A percentile compares a stretch with the other conserved stretches of the same genome.
These are phyloP conservation scores for Macadamia integrifolia DNA, from an alignment of 164 flowering plant genomes.

Conservation along the genomic window DNA sequence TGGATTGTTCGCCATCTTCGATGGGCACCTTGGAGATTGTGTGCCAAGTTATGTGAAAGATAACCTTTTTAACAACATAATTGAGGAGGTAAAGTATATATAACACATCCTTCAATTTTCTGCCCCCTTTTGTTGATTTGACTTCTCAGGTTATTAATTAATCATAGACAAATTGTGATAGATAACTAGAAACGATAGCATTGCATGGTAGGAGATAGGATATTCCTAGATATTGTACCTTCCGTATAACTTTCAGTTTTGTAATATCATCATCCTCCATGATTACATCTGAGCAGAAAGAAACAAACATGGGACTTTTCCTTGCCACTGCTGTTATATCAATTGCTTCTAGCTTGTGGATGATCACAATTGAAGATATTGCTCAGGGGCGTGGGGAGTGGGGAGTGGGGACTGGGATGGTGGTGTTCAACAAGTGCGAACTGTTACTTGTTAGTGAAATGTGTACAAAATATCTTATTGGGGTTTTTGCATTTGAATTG, in stretches of 20 bases:
- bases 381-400: too few relatives aligned
- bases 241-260: neutral
- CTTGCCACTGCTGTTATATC: neutral
- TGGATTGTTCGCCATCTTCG: slow-evolving; percentile 65
- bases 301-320: neutral
- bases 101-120: neutral
- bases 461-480: too few relatives aligned
- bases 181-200: too few relatives aligned
- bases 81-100: slow-evolving; percentile 40
- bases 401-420: too few relatives aligned
- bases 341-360: too few relatives aligned
- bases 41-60: slow-evolving; percentile 47
- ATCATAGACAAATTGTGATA: neutral
- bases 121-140: neutral
- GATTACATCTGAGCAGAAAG: neutral
- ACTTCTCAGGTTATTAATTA: neutral
- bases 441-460: too few relatives aligned
- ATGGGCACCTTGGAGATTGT: slow-evolving; percentile 61
- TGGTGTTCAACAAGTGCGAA: too few relatives aligned
- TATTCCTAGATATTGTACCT: neutral
- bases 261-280: neutral
- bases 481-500: too few relatives aligned
- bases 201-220: neutral
- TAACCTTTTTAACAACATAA: slow-evolving; percentile 54
- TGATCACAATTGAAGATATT: too few relatives aligned